A percentile compares a stretch with the other conserved stretches of the same genome.
Conservation (phyloP, 108 stramenopile genomes). For the Phaeodactylum tricornutum region DNA sequence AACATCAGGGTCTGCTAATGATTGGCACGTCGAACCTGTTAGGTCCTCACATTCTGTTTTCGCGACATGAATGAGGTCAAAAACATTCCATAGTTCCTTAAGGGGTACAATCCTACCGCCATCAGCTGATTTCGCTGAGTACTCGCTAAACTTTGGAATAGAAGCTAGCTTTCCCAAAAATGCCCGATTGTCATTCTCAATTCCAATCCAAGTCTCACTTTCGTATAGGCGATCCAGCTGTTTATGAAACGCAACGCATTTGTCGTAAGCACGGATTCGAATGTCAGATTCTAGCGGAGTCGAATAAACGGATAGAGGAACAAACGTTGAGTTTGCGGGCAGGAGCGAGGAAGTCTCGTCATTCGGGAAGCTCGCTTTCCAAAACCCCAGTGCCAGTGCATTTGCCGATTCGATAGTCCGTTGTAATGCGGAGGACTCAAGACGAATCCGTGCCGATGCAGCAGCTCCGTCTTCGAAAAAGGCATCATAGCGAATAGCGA, state of each 20-base stretch:
- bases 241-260: slow-evolving; percentile 21
- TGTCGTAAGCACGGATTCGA: slow-evolving; percentile 28
- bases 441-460: slow-evolving; percentile 7
- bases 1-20: slow-evolving; percentile 2
- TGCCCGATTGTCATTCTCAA: slow-evolving; percentile 13
- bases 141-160: slow-evolving; percentile 11
- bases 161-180: slow-evolving; percentile 19
- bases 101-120: slow-evolving; percentile 14
- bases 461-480: slow-evolving; percentile 14
- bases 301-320: slow-evolving; percentile 29
- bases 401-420: slow-evolving; percentile 37
- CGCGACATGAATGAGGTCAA: slow-evolving; percentile 28
- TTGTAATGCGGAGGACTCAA: slow-evolving; percentile 30
- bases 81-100: slow-evolving; percentile 28
- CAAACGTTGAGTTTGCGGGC: slow-evolving; percentile 11
- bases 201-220: slow-evolving; percentile 10
- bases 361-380: slow-evolving; percentile 10
- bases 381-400: slow-evolving; percentile 31
- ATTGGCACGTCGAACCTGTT: not conserved
- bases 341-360: not conserved
- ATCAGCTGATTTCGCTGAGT: too few relatives aligned
- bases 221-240: slow-evolving; percentile 18
- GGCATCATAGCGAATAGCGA: slow-evolving; percentile 16
- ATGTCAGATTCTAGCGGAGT: slow-evolving; percentile 18
- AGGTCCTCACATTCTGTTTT: slow-evolving; percentile 19